phyloP scores from a whole-genome alignment of 345 rosid species.

The Eucalyptus tenuipes region DNA sequence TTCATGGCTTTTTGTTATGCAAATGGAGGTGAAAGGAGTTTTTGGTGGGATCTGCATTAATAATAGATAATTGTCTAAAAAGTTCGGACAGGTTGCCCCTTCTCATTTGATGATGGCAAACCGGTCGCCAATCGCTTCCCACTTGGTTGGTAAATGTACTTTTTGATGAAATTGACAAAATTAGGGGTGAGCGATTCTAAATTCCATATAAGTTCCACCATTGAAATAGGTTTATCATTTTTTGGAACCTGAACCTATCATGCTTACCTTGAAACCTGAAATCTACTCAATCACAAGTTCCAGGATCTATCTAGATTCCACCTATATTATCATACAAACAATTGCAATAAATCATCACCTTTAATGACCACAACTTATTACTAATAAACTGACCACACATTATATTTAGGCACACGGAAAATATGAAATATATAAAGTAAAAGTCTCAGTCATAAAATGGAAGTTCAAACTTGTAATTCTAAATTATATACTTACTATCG shows the following conservation, averaged over 20 bases:
- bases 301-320: too few relatives aligned
- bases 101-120: not conserved
- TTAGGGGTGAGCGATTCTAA: not conserved
- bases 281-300: not conserved
- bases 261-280: too few relatives aligned
- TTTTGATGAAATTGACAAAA: not conserved
- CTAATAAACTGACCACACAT: not conserved
- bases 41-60: not conserved
- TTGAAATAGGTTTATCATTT: not conserved
- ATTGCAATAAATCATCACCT: too few relatives aligned
- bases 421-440: not conserved
- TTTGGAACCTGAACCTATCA: rapidly evolving
- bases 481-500: too few relatives aligned
- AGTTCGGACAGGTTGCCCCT: not conserved
- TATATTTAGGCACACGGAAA: not conserved
- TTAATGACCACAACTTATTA: not conserved
- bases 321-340: too few relatives aligned
- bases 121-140: not conserved
- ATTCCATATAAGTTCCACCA: too few relatives aligned
- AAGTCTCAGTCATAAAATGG: too few relatives aligned
- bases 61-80: not conserved
- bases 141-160: not conserved
- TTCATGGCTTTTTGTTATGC: not conserved
- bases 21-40: not conserved
- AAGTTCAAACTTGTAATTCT: not conserved